These are phyloP conservation scores for Phylloporus sp. DNA, from an alignment of 768 basidiomycete species.

Conservation along the genomic window DNA sequence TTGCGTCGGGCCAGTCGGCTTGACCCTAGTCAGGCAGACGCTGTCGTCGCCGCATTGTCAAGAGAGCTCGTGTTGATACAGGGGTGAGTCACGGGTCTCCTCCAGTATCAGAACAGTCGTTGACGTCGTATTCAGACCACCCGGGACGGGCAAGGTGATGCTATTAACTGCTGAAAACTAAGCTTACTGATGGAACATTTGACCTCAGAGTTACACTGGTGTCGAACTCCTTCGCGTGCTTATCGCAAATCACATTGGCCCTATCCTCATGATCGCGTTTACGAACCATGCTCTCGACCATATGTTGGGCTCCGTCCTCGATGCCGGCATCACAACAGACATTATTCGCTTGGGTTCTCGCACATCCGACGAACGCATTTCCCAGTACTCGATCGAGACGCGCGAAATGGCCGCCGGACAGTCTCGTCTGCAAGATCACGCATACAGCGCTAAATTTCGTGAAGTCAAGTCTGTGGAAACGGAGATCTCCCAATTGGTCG, in stretches of 20 bases:
- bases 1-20: constrained; percentile 48
- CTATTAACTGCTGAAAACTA: neutral
- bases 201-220: constrained; percentile 55
- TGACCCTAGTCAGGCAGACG: constrained; percentile 68
- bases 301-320: constrained; percentile 59
- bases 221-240: constrained; percentile 66
- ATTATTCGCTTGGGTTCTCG: constrained; percentile 69
- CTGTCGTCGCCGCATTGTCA: constrained; percentile 56
- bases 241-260: constrained; percentile 46
- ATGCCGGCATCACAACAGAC: constrained; percentile 56
- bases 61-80: constrained; percentile 65
- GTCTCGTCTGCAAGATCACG: constrained; percentile 38
- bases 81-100: constrained; percentile 45
- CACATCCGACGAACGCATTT: constrained; percentile 55
- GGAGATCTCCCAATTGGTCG: constrained; percentile 45
- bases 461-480: constrained; percentile 43
- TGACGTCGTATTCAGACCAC: constrained; percentile 43
- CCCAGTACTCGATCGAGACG: constrained; percentile 54
- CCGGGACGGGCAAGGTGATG: constrained; percentile 70
- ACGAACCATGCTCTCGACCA: constrained; percentile 82
- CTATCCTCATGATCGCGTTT: constrained; percentile 57
- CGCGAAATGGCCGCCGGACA: constrained; percentile 44
- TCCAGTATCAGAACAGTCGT: neutral
- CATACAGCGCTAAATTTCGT: constrained; percentile 31
- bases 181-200: neutral